Percentiles rank a stretch among this genome's conserved stretches.
phyloP scores from a whole-genome alignment of 345 rosid genomes.

The Carallia brachiata region DNA sequence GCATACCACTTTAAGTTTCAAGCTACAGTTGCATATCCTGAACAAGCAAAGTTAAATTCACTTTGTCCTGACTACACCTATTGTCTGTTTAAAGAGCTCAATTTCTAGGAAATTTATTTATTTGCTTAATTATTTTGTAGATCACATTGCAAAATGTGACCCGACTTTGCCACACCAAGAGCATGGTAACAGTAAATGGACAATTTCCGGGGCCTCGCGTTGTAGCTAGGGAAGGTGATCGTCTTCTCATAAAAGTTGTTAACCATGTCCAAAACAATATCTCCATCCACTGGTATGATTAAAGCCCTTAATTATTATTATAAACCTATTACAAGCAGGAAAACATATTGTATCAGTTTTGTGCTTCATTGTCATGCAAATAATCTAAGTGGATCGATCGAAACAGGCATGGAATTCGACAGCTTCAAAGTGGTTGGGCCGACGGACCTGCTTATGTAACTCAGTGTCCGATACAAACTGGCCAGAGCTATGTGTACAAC shows the following conservation, averaged over 20 bases:
- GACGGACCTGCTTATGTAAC: constrained; percentile 24
- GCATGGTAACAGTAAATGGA: constrained; percentile 27
- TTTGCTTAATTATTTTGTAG: neutral
- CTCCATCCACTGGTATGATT: constrained; percentile 23
- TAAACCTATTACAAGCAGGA: neutral
- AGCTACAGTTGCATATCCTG: too few species aligned
- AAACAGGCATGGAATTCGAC: constrained; percentile 15
- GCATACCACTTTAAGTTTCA: too few species aligned
- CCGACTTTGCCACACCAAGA: constrained; percentile 29
- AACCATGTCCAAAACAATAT: constrained; percentile 29
- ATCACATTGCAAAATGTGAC: constrained; percentile 28
- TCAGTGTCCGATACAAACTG: constrained; percentile 24
- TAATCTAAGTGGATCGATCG: neutral
- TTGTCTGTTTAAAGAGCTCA: neutral
- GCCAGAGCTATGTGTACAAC: constrained; percentile 25
- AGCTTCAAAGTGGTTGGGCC: constrained; percentile 12
- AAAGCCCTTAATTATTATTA: neutral
- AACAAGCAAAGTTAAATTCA: neutral
- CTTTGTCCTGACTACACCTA: neutral
- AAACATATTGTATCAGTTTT: neutral
- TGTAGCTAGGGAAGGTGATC: constrained; percentile 30
- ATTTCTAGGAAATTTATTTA: neutral
- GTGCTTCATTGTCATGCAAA: neutral
- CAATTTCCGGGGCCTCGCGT: constrained; percentile 28
- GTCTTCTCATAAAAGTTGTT: constrained; percentile 21